These are phyloP conservation scores for Bipolaris zeicola DNA, from an alignment of 2,329 filamentous ascomycete genomes.

Conservation along the genomic window DNA sequence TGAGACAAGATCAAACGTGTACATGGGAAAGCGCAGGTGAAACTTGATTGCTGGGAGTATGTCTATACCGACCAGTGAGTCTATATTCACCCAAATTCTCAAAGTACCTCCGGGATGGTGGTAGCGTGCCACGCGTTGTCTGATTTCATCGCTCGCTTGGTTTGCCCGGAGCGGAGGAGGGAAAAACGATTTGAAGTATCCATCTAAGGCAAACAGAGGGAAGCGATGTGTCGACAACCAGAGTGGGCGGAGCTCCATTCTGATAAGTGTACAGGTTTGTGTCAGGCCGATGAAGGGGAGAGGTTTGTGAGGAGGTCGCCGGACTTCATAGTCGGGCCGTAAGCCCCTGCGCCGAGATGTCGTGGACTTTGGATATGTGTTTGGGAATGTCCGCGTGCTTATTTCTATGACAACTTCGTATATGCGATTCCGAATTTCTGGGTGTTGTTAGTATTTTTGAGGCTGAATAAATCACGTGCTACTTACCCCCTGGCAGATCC, in stretches of 20 bases:
- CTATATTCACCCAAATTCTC: constrained; percentile 17
- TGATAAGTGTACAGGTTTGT: constrained; percentile 28
- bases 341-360: background rate
- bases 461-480: too few species aligned
- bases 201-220: constrained; percentile 19
- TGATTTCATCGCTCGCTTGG: background rate
- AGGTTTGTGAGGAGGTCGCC: background rate
- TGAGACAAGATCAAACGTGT: constrained; percentile 8
- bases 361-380: constrained; percentile 6
- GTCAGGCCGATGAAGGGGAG: constrained; percentile 31
- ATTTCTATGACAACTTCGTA: constrained; percentile 25
- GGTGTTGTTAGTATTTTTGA: background rate
- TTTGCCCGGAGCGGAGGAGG: constrained; percentile 4
- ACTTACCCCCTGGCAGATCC: constrained; percentile 31
- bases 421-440: constrained; percentile 36
- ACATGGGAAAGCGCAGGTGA: constrained; percentile 22
- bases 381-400: constrained; percentile 21
- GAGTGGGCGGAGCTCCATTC: constrained; percentile 33
- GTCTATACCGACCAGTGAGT: constrained; percentile 13
- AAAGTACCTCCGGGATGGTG: constrained; percentile 15
- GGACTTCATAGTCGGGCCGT: background rate
- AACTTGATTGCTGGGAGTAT: constrained; percentile 26
- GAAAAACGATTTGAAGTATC: constrained; percentile 32
- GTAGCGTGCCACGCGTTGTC: constrained; percentile 9
- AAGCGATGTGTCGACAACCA: constrained; percentile 33